Percentiles rank a stretch among this genome's conserved stretches.
Conservation (phyloP, 2,329 filamentous ascomycete species). For the Sarocladiaceae sp. region DNA sequence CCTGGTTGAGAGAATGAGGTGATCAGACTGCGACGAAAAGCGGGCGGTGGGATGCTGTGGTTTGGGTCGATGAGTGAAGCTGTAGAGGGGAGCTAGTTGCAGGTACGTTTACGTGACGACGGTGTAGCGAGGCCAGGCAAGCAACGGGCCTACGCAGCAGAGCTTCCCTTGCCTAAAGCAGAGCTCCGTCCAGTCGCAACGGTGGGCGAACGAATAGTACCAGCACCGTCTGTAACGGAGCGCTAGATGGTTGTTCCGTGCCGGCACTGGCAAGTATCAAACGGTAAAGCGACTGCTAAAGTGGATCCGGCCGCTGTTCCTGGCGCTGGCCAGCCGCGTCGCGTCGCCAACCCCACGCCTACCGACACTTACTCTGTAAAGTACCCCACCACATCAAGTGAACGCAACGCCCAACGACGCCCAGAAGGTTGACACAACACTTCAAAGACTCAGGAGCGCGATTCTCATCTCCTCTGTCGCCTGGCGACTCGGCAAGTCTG, state of each 20-base stretch:
- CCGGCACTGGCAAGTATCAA: too few relatives aligned
- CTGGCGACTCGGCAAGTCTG: conserved; percentile 7
- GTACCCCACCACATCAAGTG: neutral
- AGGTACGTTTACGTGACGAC: too few relatives aligned
- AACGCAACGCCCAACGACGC: neutral
- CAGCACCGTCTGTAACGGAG: too few relatives aligned
- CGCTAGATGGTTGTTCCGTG: too few relatives aligned
- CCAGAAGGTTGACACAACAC: neutral
- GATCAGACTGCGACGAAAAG: neutral
- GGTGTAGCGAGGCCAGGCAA: conserved; percentile 23
- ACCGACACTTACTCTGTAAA: neutral
- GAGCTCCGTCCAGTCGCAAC: too few relatives aligned
- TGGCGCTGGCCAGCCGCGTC: conserved; percentile 2
- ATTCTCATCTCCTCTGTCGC: too few relatives aligned
- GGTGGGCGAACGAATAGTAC: too few relatives aligned
- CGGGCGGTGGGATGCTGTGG: neutral
- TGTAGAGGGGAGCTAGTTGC: conserved; percentile 8
- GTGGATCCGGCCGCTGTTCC: too few relatives aligned
- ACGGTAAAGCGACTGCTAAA: neutral
- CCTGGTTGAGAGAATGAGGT: conserved; percentile 9
- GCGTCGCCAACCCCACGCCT: conserved; percentile 3
- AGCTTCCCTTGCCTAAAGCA: neutral
- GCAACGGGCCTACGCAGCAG: conserved; percentile 29
- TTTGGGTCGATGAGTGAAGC: conserved; percentile 14
- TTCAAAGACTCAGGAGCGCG: neutral